phyloP scores from a whole-genome alignment of 768 basidiomycete genomes.

The Tricholoma hemisulphureum region DNA sequence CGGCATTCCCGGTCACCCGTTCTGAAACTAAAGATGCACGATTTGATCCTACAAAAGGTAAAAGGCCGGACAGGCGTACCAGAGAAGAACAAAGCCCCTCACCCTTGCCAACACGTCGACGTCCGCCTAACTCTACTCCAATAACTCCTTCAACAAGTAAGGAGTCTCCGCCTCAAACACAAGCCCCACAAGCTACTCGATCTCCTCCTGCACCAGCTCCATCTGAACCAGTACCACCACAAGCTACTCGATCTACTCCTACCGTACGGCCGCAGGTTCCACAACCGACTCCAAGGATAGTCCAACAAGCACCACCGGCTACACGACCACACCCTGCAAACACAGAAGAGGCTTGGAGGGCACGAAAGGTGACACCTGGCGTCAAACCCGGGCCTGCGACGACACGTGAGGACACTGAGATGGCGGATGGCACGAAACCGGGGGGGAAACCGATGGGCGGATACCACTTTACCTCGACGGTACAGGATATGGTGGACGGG shows the following conservation, averaged over 20 bases:
- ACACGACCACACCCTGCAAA: neutral
- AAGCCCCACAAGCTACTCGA: neutral
- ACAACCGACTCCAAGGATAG: neutral
- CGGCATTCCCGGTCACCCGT: neutral
- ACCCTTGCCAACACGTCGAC: neutral
- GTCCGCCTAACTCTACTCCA: neutral
- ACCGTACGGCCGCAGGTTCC: neutral
- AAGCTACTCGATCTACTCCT: neutral
- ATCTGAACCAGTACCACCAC: neutral
- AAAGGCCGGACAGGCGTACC: neutral
- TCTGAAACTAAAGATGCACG: neutral
- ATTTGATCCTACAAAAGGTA: neutral
- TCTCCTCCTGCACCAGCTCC: neutral
- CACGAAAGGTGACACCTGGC: neutral
- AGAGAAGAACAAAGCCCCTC: neutral
- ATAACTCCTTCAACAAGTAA: neutral
- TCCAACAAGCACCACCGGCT: no score
- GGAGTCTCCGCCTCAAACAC: neutral
- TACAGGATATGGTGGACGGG: constrained; percentile 3
- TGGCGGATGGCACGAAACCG: neutral
- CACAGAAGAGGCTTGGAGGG: neutral
- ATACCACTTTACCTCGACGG: constrained; percentile 1
- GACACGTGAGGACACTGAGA: neutral
- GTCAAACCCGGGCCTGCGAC: neutral
- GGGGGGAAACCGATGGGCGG: neutral